Base-by-base conservation (phyloP, 768 basidiomycete species). In the Boletus subparvulus region DNA sequence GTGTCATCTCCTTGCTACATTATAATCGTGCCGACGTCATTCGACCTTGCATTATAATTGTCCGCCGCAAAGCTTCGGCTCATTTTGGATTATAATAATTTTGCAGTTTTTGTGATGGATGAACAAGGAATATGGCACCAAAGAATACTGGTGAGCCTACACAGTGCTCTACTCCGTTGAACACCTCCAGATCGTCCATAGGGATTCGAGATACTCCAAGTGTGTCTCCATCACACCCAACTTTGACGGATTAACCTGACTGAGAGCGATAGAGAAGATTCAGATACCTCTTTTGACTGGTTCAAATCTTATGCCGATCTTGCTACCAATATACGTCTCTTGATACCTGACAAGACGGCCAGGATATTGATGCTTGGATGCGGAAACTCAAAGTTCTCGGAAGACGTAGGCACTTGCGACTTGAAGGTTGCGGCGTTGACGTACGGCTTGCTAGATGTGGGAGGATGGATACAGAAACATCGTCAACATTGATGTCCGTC, bases 401-500 rank as follows among this genome's bases (percentile, higher is more conserved):
- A 91, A 72, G 85, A 92, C 56, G 90, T 90, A 60, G 19, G 3
- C 24, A 3, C 16, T 17, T 33, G 26, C 26, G 16, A 14, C 14
- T 6, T 30, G 4, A 6, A n/a, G 16, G 12, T 35, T 46, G n/a
- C 16, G 3, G 14, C 6, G 26, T 50, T 68, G 42, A 65, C 26
- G 6, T 43, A 40, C 33, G 13, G 13, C n/a, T 61, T n/a, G 11
- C 12, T 48, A 92, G 87, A 90, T 94, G 90, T 93, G 88, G 78
- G 87, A 92, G 58, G 90, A 91, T 61, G 90, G 90, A 2, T 94
- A 92, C 71, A 82, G 75, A 60, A 84, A 87, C 57, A 88, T 94
- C 48, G 80, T 86, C 59, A 94, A 93, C 66, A 75, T 84, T 16
- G 92, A 94, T 58, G 90, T 90, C 33, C 14, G 60, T 62, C 81